Evolutionary conservation across 768 basidiomycete species (phyloP).

Genomic region (Boletus subparvulus): DNA sequence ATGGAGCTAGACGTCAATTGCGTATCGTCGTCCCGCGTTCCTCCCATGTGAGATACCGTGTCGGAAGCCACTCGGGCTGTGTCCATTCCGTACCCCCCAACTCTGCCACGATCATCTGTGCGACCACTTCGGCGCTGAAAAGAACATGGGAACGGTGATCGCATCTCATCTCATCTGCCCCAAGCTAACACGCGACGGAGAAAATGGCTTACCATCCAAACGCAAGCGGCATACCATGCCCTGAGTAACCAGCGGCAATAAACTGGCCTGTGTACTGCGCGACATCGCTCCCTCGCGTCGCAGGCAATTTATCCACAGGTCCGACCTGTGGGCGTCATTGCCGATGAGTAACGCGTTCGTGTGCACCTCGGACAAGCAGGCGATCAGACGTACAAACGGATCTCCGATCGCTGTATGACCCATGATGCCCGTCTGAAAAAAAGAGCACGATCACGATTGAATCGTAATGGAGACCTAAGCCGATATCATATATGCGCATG

Average conservation of each 20-base stretch:
- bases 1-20: neutral
- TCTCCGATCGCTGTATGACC: slow-evolving; percentile 60
- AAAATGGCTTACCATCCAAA: slow-evolving; percentile 51
- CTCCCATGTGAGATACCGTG: slow-evolving; percentile 46
- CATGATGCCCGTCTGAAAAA: slow-evolving; percentile 76
- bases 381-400: slow-evolving; percentile 56
- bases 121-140: slow-evolving; percentile 59
- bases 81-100: slow-evolving; percentile 46
- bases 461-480: neutral
- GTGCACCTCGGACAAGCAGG: neutral
- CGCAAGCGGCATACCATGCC: slow-evolving; percentile 80
- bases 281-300: slow-evolving; percentile 10
- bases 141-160: neutral
- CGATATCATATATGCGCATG: neutral
- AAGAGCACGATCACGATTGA: neutral
- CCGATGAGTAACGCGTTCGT: neutral
- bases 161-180: neutral
- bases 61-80: slow-evolving; percentile 63
- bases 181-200: neutral
- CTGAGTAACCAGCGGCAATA: slow-evolving; percentile 69
- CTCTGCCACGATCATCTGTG: slow-evolving; percentile 56
- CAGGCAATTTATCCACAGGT: slow-evolving; percentile 43
- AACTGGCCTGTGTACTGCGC: slow-evolving; percentile 55
- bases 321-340: slow-evolving; percentile 49
- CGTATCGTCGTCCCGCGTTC: neutral